Evolutionary conservation across 1,284 basidiomycete genomes (phyloP).

Genomic region (Lentinula novae-zelandiae): DNA sequence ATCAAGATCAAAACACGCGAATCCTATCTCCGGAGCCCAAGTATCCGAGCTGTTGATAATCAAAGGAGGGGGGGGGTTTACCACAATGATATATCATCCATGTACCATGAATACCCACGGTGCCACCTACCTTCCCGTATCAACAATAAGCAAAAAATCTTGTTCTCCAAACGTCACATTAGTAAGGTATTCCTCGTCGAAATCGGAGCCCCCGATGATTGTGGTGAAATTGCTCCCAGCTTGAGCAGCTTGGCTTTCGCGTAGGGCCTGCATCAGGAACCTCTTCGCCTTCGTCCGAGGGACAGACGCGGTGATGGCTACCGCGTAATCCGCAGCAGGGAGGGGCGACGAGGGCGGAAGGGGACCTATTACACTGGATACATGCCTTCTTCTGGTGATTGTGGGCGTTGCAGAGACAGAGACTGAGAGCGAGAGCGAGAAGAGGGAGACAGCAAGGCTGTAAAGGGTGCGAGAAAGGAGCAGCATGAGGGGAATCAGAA

Average conservation of each 20-base stretch:
- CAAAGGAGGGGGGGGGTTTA: no score
- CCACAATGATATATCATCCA: no score
- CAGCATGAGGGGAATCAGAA: neutral
- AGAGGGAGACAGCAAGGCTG: neutral
- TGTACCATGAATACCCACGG: no score
- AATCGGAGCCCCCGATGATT: slow-evolving; percentile 19
- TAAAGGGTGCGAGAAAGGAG: neutral
- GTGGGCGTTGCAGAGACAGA: neutral
- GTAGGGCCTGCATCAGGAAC: slow-evolving; percentile 9
- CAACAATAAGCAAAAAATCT: slow-evolving; percentile 21
- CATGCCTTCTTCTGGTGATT: neutral
- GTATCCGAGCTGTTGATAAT: slow-evolving; percentile 23
- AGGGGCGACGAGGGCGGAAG: slow-evolving; percentile 5
- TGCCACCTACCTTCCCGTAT: slow-evolving; percentile 18
- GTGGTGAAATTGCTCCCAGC: slow-evolving; percentile 6
- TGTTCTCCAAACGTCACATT: slow-evolving; percentile 24
- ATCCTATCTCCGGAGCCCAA: slow-evolving; percentile 21
- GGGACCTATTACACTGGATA: no score
- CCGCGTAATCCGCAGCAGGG: slow-evolving; percentile 16
- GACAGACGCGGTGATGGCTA: slow-evolving; percentile 11
- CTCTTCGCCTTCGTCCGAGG: slow-evolving; percentile 16
- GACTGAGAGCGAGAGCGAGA: neutral
- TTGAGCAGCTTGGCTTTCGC: neutral
- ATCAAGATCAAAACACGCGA: slow-evolving; percentile 21
- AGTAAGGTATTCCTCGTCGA: slow-evolving; percentile 24